A percentile compares a stretch with the other conserved stretches of the same genome.
These are phyloP conservation scores for Verticillium nubilum DNA, from an alignment of 2,329 filamentous ascomycete species.

Conservation along the genomic window DNA sequence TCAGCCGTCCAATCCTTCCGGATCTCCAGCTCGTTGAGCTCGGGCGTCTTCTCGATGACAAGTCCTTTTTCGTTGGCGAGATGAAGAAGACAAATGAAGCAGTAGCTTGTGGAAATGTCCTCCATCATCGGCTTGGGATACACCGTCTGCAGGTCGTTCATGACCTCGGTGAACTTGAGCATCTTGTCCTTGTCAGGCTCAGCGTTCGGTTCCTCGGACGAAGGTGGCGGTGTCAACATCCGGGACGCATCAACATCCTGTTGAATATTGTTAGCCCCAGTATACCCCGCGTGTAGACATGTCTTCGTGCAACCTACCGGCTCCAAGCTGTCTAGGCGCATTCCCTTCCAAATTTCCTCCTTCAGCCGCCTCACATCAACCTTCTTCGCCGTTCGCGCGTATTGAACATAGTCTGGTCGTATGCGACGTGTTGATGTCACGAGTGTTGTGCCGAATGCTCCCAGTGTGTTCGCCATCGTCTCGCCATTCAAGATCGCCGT, in stretches of 20 bases:
- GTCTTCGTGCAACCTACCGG: conserved; percentile 25
- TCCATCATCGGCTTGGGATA: conserved; percentile 83
- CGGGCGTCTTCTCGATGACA: conserved; percentile 60
- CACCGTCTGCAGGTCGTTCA: conserved; percentile 80
- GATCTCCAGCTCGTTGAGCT: conserved; percentile 55
- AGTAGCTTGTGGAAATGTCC: conserved; percentile 89
- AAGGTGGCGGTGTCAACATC: conserved; percentile 24
- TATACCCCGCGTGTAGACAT: conserved; percentile 15
- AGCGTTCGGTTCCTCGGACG: conserved; percentile 22
- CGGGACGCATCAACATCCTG: conserved; percentile 10
- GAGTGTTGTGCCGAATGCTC: conserved; percentile 60
- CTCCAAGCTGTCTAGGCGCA: conserved; percentile 48
- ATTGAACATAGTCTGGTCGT: conserved; percentile 65
- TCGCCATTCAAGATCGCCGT: conserved; percentile 46
- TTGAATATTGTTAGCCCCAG: background rate
- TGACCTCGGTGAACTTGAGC: conserved; percentile 84
- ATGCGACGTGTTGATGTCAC: conserved; percentile 60
- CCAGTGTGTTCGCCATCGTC: conserved; percentile 38
- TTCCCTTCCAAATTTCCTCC: conserved; percentile 65
- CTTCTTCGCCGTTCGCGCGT: conserved; percentile 65
- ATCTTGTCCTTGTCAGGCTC: conserved; percentile 38
- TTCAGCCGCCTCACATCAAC: conserved; percentile 64
- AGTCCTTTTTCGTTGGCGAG: conserved; percentile 90
- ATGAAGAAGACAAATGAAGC: conserved; percentile 91
- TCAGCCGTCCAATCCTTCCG: conserved; percentile 58